A percentile compares a stretch with the other conserved stretches of the same genome.
Conservation (phyloP, 208 protist species). For the Wallacemonas sp. region DNA sequence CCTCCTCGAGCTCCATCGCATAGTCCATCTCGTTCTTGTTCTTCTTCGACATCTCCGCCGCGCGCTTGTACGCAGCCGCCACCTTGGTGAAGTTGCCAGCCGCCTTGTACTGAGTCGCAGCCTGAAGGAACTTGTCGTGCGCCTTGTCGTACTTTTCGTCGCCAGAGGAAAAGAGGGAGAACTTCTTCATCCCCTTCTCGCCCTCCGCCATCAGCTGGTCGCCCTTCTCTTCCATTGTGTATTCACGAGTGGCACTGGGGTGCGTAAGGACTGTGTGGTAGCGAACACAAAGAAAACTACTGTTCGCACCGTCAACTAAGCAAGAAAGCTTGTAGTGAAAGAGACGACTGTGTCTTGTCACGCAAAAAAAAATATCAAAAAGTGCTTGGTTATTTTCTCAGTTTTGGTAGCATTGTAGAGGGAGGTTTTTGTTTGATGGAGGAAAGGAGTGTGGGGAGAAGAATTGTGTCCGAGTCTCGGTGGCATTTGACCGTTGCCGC, state of each 20-base stretch:
- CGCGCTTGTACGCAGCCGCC: conserved; percentile 65
- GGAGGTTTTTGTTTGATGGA: no score
- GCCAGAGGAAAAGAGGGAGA: conserved; percentile 59
- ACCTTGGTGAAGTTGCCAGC: conserved; percentile 70
- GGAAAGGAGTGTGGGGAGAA: no score
- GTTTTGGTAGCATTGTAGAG: no score
- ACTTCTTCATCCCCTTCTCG: conserved; percentile 75
- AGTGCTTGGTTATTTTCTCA: no score
- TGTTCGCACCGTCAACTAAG: no score
- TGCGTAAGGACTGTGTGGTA: no score
- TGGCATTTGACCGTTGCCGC: no score
- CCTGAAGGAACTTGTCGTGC: conserved; percentile 77
- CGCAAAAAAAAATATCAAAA: no score
- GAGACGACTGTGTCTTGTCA: no score
- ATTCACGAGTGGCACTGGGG: not conserved
- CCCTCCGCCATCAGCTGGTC: conserved; percentile 75
- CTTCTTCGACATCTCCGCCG: conserved; percentile 71
- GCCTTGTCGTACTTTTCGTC: conserved; percentile 68
- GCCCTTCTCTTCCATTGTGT: conserved; percentile 56
- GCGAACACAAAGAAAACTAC: no score
- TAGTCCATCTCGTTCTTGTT: conserved; percentile 68
- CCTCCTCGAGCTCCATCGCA: conserved; percentile 69
- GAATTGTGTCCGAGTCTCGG: no score
- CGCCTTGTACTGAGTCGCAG: conserved; percentile 85
- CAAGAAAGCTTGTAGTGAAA: no score